Evolutionary conservation across 306 rosid species (phyloP), one percentile per base, ranked within the genome.

Genomic region (Begonia peltatifolia): DNA sequence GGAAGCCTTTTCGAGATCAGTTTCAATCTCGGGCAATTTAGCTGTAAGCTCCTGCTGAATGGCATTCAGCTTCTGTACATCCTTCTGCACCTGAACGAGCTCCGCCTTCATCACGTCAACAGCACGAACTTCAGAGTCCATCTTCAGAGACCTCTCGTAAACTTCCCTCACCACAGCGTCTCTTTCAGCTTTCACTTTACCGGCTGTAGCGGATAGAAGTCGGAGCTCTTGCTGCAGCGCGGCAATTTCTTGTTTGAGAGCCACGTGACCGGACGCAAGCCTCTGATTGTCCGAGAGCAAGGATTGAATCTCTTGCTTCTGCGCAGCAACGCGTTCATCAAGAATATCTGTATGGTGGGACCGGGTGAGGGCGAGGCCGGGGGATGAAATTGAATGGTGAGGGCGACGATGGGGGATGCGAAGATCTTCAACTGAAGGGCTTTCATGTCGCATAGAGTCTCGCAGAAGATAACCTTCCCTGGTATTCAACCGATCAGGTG

Each of bases 251-350:
- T 90, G 95, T 61, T 85, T 90, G 72, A 90, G 85, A 22, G 82
- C 87, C 53, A 83, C 84, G 68, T 90, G 97, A 30, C 74, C 72
- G 65, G 88, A 73, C 12, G 92, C 92, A 56, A 86, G 94, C 63
- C 79, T 85, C 75, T 83, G 92, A 62, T 90, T 90, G 59, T 83
- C 95, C 11, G 58, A 20, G 52, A 83, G 80, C 62, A 90, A 82
- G 63, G 86, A 55, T 35, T 79, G 99, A 71, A 85, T 83, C 68
- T 86, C 81, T 9, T 81, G 86, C 65, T 73, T 75, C 61, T 84
- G 94, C 41, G 73, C 52, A 6, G 64, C 69, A 54, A 75, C 16
- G 51, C 73, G 82, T 60, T 80, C 94, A 57, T 83, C 84, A 43
- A 86, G 87, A 18, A 68, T 55, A 20, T 74, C 54, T 12, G 71